phyloP scores from a whole-genome alignment of 2,329 filamentous ascomycete genomes.

The Claviceps spartinae region DNA sequence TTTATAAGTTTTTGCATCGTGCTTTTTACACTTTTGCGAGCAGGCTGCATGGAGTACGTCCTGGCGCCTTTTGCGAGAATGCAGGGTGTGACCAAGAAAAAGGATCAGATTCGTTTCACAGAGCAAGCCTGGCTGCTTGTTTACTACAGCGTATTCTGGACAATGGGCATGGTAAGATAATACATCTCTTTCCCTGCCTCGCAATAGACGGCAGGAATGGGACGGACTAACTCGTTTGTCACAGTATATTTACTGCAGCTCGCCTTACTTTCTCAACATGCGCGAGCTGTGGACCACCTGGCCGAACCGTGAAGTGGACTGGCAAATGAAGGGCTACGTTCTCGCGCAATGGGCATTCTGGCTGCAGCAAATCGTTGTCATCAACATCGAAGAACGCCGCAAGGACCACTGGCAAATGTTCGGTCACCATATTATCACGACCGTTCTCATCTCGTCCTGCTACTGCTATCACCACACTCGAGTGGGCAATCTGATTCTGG shows the following conservation, averaged over 20 bases:
- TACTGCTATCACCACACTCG: constrained; percentile 81
- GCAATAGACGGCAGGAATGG: neutral
- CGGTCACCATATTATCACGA: constrained; percentile 88
- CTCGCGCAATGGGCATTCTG: constrained; percentile 85
- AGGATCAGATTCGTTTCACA: constrained; percentile 70
- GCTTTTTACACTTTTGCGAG: constrained; percentile 75
- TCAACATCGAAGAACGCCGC: constrained; percentile 85
- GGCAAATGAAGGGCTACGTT: constrained; percentile 76
- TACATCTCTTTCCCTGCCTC: too few relatives aligned
- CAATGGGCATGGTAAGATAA: constrained; percentile 60
- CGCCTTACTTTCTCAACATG: constrained; percentile 66
- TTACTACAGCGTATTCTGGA: constrained; percentile 74
- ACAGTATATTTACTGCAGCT: constrained; percentile 69
- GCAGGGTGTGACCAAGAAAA: constrained; percentile 61
- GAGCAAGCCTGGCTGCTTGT: constrained; percentile 88
- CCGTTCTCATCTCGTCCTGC: constrained; percentile 61
- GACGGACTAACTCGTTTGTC: neutral
- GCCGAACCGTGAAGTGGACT: constrained; percentile 65
- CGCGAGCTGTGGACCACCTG: constrained; percentile 72
- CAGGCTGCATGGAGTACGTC: constrained; percentile 74
- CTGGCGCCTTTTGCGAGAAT: constrained; percentile 63
- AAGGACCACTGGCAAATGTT: constrained; percentile 98
- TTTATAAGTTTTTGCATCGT: constrained; percentile 68
- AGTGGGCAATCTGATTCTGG: constrained; percentile 78
- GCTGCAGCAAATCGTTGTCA: constrained; percentile 85